A percentile compares a stretch with the other conserved stretches of the same genome.
Evolutionary conservation across 306 rosid species (phyloP).

Genomic region (Trifolium subterraneum): DNA sequence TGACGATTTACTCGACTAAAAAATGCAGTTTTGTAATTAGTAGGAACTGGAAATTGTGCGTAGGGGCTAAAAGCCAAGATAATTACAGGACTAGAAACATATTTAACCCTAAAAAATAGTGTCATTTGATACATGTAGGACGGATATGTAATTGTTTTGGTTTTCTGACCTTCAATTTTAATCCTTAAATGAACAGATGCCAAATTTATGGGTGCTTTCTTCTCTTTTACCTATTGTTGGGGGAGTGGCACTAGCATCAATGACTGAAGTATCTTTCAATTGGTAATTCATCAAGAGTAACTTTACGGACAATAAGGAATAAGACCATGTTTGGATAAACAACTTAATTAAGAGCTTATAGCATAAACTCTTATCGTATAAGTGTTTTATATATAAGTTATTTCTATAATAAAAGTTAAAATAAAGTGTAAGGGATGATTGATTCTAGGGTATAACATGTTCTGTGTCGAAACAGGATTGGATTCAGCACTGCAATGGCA

Average conservation of each 20-base stretch:
- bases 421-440: background rate
- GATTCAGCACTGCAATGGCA: conserved; percentile 77
- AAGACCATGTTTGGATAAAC: background rate
- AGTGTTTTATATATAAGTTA: background rate
- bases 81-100: background rate
- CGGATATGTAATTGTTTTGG: background rate
- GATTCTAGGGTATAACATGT: conserved; percentile 22
- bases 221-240: conserved; percentile 92
- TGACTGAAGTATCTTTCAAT: conserved; percentile 88
- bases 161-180: conserved; percentile 48
- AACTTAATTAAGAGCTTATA: background rate
- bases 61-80: background rate
- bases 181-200: conserved; percentile 62
- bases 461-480: conserved; percentile 63
- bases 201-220: conserved; percentile 76
- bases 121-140: background rate
- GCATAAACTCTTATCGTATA: background rate
- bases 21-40: background rate
- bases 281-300: conserved; percentile 61
- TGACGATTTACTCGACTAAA: background rate
- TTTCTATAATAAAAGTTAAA: background rate
- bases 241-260: conserved; percentile 88
- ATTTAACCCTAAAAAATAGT: background rate
- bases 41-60: background rate
- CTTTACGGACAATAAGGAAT: conserved; percentile 22